Percentiles rank a stretch among this genome's conserved stretches.
Conservation (phyloP, 2,329 filamentous ascomycete species). For the Aspergillus spinulosporus region DNA sequence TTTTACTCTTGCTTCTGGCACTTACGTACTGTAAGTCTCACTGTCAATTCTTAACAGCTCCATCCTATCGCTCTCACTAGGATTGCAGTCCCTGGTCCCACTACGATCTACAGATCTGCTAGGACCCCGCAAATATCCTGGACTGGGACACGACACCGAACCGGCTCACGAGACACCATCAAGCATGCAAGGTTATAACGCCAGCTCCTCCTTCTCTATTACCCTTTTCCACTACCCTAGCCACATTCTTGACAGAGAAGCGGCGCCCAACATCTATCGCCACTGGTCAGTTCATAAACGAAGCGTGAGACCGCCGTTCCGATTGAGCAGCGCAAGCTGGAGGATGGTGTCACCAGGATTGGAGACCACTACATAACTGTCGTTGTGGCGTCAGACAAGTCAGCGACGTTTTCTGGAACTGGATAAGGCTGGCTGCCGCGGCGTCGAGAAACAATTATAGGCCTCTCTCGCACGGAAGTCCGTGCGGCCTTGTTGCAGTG, state of each 20-base stretch:
- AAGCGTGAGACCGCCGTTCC: constrained; percentile 4
- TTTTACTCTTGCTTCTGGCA: not conserved
- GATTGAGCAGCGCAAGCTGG: constrained; percentile 5
- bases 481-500: not conserved
- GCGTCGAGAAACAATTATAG: not conserved
- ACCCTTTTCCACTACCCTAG: not conserved
- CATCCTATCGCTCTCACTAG: not conserved
- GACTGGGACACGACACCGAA: not conserved
- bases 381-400: constrained; percentile 24
- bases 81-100: not conserved
- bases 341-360: constrained; percentile 16
- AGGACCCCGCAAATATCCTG: not conserved
- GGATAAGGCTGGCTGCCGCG: constrained; percentile 4
- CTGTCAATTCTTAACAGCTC: not conserved
- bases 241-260: not conserved
- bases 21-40: not conserved
- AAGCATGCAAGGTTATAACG: not conserved
- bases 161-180: not conserved
- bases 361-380: constrained; percentile 15
- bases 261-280: not conserved
- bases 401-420: constrained; percentile 9
- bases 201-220: not conserved
- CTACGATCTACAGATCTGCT: constrained; percentile 8
- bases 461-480: not conserved
- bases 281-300: not conserved